These are phyloP conservation scores for Mucor sp. DNA, from an alignment of 371 early-diverging fungal genomes.

Conservation along the genomic window DNA sequence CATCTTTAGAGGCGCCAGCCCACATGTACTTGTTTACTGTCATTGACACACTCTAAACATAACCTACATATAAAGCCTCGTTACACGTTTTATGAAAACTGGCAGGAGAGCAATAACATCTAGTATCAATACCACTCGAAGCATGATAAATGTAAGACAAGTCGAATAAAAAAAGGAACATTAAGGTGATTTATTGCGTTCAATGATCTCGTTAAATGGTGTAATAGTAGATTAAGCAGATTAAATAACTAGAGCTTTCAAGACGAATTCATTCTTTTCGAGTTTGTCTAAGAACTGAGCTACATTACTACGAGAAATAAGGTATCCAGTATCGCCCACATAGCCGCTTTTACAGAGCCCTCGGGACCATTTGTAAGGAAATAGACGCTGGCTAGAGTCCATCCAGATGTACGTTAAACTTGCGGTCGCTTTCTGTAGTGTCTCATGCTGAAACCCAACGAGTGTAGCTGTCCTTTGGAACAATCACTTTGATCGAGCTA, in stretches of 20 bases:
- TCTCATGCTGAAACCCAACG: too few relatives aligned
- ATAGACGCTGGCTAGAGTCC: not conserved
- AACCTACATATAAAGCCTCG: not conserved
- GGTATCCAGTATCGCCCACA: not conserved
- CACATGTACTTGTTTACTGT: not conserved
- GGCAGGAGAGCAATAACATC: not conserved
- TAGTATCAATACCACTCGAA: too few relatives aligned
- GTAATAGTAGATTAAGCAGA: not conserved
- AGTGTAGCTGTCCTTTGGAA: too few relatives aligned
- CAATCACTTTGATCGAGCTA: too few relatives aligned
- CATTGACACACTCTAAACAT: not conserved
- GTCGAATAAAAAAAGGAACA: too few relatives aligned
- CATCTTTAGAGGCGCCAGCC: not conserved
- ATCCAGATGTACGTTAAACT: too few relatives aligned
- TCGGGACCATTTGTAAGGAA: not conserved
- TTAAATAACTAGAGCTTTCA: not conserved
- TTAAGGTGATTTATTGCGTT: too few relatives aligned
- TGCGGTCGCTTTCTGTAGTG: too few relatives aligned
- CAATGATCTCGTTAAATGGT: too few relatives aligned
- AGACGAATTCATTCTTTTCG: not conserved
- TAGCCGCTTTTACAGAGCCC: not conserved
- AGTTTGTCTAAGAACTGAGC: not conserved
- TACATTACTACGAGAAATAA: not conserved
- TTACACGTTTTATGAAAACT: not conserved
- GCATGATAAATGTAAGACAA: too few relatives aligned